Evolutionary conservation across 2,329 filamentous ascomycete genomes (phyloP).

Genomic region (Penicillium sp.): DNA sequence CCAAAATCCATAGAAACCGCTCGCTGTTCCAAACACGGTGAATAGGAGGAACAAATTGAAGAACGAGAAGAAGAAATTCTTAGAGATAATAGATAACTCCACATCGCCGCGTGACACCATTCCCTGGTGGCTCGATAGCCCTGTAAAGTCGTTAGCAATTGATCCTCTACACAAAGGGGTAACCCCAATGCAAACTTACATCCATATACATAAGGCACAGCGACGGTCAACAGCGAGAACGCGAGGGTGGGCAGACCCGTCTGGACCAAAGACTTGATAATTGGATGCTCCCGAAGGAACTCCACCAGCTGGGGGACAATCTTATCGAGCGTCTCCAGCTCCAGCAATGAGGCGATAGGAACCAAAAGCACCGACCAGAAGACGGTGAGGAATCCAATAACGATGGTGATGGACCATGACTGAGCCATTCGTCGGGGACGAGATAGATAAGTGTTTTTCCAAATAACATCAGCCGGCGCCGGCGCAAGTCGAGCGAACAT

Average conservation of each 20-base stretch:
- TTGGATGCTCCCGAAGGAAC: constrained; percentile 64
- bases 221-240: constrained; percentile 81
- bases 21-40: constrained; percentile 78
- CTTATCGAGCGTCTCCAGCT: constrained; percentile 74
- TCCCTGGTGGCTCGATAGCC: constrained; percentile 82
- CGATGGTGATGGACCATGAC: constrained; percentile 78
- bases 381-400: constrained; percentile 79
- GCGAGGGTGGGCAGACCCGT: constrained; percentile 84
- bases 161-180: neutral
- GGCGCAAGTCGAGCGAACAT: constrained; percentile 84
- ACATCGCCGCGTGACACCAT: constrained; percentile 95
- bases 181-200: constrained; percentile 50
- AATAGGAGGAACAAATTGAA: constrained; percentile 99
- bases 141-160: constrained; percentile 34
- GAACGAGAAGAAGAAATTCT: constrained; percentile 99
- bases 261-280: constrained; percentile 74
- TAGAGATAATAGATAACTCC: constrained; percentile 90
- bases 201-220: constrained; percentile 92
- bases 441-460: constrained; percentile 86
- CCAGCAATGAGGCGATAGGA: constrained; percentile 74
- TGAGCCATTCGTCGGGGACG: constrained; percentile 70
- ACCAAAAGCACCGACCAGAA: constrained; percentile 85
- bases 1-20: constrained; percentile 67
- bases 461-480: constrained; percentile 87
- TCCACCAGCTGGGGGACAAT: constrained; percentile 69